Percentiles rank a stretch among this genome's conserved stretches.
These are phyloP conservation scores for Dendrocalamus latiflorus DNA, from an alignment of 202 grass and related monocot species.

Conservation along the genomic window DNA sequence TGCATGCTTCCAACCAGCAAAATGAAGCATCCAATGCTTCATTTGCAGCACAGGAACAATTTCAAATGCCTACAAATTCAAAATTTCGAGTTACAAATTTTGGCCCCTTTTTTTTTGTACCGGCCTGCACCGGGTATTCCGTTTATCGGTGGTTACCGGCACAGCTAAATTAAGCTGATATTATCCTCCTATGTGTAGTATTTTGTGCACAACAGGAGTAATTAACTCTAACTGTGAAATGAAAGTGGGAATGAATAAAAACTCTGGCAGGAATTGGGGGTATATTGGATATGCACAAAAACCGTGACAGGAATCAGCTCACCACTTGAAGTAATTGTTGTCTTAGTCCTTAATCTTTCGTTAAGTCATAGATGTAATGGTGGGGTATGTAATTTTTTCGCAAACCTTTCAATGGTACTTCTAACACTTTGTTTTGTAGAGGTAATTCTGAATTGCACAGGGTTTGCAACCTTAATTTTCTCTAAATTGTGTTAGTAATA, in stretches of 20 bases:
- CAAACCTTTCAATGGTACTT: background rate
- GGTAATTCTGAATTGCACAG: background rate
- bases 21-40: no score
- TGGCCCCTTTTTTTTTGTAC: no score
- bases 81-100: no score
- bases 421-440: background rate
- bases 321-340: background rate
- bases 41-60: no score
- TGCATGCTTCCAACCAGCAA: no score
- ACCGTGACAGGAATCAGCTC: background rate
- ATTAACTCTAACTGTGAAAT: no score
- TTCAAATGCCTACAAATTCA: no score
- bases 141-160: background rate
- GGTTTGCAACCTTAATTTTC: background rate
- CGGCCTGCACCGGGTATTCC: no score
- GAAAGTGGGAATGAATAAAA: background rate
- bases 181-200: background rate
- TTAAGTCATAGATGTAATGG: background rate
- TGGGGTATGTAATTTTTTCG: background rate
- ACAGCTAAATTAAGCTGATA: background rate
- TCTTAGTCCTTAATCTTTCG: background rate
- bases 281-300: background rate
- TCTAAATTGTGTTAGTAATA: background rate
- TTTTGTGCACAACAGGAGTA: no score
- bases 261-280: background rate